Base-by-base conservation (phyloP, 176 grass and related monocot genomes). In the maize (Zea mays) region DNA sequence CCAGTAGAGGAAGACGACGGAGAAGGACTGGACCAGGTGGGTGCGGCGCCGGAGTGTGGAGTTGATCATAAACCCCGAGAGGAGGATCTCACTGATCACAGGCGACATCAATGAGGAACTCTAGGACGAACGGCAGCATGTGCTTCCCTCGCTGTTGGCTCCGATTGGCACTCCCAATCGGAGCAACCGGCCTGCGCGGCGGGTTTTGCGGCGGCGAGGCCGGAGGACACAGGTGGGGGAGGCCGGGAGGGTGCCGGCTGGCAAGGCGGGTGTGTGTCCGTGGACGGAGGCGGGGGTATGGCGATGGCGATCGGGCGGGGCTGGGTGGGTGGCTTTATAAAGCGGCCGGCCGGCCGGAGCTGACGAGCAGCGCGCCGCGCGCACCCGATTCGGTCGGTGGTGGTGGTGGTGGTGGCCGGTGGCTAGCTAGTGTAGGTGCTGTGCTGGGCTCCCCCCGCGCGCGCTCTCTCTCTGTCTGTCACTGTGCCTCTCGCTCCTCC, bases 1-100 rank as follows among this genome's bases (percentile, higher is more conserved):
- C 96, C 96, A 99, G 96, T 99, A 99, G 55, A 99, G 96, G 87
- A 99, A 95, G 67, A 99, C 92, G 49, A 99, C 96, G 10, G 96
- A 99, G 90, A 99, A 99, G 38, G 96, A 99, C 85, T 96, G 96
- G 84, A 96, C 96, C 37, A 99, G 90, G 67, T 95, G 96, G 1
- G 96, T 87, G 51, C 96, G 87, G 34, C 96, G 96, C 79, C 96
- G 69, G 49, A 96, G 88, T 68, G 92, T 90, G 86, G 92, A 99
- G 85, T 90, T 99, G 75, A 99, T 96, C 87, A 99, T 99, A 96
- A 93, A 99, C 83, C 92, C 92, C 5, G 92, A 99, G 81, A 96
- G 96, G 15, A 96, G 92, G 87, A 99, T 92, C 87, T 99, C 96
- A 94, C 92, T 95, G 91, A 99, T 89, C 74, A 96, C 85, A 61